Evolutionary conservation across 2,329 filamentous ascomycete species (phyloP), one percentile per base, ranked within the genome.

Genomic region (Colletotrichum liaoningense): DNA sequence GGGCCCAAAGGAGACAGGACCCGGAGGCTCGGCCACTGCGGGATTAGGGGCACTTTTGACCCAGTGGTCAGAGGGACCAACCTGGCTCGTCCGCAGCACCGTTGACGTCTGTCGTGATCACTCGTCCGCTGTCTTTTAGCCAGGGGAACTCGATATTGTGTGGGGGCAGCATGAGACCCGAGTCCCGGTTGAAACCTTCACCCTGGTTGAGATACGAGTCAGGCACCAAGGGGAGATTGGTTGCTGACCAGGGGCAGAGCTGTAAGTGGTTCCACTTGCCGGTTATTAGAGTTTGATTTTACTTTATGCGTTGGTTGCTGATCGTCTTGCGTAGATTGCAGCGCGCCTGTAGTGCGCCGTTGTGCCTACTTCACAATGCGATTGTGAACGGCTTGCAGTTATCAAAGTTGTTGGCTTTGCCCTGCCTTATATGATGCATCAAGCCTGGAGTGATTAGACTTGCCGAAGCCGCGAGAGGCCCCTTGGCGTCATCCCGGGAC

Each of bases 221-320:
- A 71, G 71, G 60, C 49, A 49, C 67, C 35, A 49, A 42, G 14
- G 38, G 42, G 70, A 73, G 60, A 66, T 73, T 73, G 67, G 71
- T 19, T 62, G 26, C 33, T 55, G 38, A 19, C 63, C 67, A 73
- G 54, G 70, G 60, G 26, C 46, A 52, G 42, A 65, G 42, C 46
- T 55, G 16, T 30, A 28, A 66, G 22, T 14, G 35, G 67, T 73
- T 71, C 71, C 71, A 73, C 71, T 71, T 73, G 67, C 67, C 71
- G 67, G 26, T 71, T 56, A 66, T 62, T 65, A 70, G 57, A 73
- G 67, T 73, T 73, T 73, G 67, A 58, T 63, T 70, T 71, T 71
- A 66, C 71, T 73, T 73, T 71, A 71, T 73, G 71, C 70, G 67
- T 62, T 58, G 35, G 70, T 62, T 46, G 38, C 24, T 56, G 67